Base-by-base conservation (phyloP, 108 stramenopile species). In the Nitzschia sp. region DNA sequence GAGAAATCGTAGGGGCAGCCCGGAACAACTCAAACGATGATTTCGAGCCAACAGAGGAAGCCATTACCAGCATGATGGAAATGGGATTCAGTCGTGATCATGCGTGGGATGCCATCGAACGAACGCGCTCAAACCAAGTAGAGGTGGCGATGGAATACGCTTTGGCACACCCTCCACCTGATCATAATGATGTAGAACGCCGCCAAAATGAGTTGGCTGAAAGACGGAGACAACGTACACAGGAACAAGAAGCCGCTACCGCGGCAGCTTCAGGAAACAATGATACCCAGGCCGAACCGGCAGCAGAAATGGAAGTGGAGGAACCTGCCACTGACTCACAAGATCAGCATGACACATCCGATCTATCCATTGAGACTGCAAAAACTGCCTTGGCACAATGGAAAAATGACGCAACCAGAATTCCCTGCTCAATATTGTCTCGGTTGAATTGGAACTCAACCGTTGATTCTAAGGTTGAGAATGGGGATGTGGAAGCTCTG, bases 91-190 rank as follows among this genome's bases (percentile, higher is more conserved):
- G 60, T 34, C 84, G 95, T 39, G 93, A 94, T 52, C 89, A 94
- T 69, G 88, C 92, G 39, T 50, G 92, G 51, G 86, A 85, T 67
- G 90, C 88, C 10, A 69, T 96, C 34, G 82, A 89, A 34, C 71
- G 67, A 40, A 80, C 78, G 12, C 65, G 87, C 57, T 78, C 86
- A 11, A 95, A 95, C 61, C 62, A 80, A 26, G 59, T 93, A 12
- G 94, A 97, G 64, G 68, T 95, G 26, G 94, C 89, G 0, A 93
- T 95, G 92, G 95, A 97, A 69, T 95, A 94, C 72, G 86, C 92
- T 17, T 63, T 97, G 5, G 53, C 87, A 8, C 78, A 94, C 70
- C 85, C 89, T 41, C 73, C 87, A 8, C 79, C 91, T 10, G 72
- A 71, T 57, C 69, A 72, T 10, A 58, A 26, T 11, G 63, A 70